Evolutionary conservation across 1,284 basidiomycete genomes (phyloP).

Genomic region (Sanguinoderma infundibulare): DNA sequence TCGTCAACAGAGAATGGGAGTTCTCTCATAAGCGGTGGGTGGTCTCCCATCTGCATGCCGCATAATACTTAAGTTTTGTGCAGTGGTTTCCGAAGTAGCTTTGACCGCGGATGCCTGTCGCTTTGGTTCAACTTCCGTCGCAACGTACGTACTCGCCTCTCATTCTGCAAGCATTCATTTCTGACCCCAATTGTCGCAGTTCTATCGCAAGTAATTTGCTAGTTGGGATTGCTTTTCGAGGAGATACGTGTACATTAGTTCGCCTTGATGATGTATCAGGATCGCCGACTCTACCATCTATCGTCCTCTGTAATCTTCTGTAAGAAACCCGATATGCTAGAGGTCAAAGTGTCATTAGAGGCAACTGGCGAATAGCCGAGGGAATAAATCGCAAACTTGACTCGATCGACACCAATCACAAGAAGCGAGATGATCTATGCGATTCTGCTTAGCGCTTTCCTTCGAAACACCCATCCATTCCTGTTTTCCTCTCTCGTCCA

Average conservation of each 20-base stretch:
- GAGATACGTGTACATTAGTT: neutral
- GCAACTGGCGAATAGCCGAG: neutral
- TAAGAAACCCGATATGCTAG: neutral
- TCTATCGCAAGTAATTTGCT: constrained; percentile 65
- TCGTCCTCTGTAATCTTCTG: neutral
- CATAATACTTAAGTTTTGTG: constrained; percentile 14
- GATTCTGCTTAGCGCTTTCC: constrained; percentile 3
- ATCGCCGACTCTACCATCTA: neutral
- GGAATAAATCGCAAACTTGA: neutral
- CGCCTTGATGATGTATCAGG: neutral
- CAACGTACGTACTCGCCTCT: constrained; percentile 61
- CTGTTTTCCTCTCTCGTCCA: neutral
- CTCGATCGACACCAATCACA: constrained; percentile 2
- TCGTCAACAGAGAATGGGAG: constrained; percentile 98
- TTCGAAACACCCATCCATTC: neutral
- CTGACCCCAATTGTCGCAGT: constrained; percentile 46
- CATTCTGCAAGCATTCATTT: constrained; percentile 8
- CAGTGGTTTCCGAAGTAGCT: constrained; percentile 85
- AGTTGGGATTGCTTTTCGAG: too few relatives aligned
- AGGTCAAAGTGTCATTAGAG: neutral
- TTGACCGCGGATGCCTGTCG: constrained; percentile 84
- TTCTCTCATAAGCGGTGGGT: constrained; percentile 91
- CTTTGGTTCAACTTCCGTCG: constrained; percentile 89
- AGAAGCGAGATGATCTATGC: constrained; percentile 5
- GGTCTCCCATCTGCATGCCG: neutral